Conservation (phyloP, 257 asterid genomes). For the Nicotiana knightiana region DNA sequence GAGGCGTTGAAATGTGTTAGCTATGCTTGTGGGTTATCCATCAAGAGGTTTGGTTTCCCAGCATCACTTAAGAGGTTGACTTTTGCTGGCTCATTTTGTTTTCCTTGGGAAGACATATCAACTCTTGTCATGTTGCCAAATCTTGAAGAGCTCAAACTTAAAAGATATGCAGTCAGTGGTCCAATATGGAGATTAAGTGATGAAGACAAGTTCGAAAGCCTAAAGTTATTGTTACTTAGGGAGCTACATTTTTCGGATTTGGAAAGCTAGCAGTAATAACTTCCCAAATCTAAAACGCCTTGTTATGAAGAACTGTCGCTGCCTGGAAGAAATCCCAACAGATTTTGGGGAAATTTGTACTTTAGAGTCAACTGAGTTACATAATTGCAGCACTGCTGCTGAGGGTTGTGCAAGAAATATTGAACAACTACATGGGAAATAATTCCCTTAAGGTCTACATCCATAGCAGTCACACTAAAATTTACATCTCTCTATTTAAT, state of each 20-base stretch:
- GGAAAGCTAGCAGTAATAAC: background rate
- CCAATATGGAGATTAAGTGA: background rate
- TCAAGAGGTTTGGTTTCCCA: background rate
- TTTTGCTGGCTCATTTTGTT: fast-evolving
- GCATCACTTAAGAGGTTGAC: background rate
- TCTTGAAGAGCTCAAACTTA: background rate
- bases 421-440: background rate
- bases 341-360: background rate
- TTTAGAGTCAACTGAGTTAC: background rate
- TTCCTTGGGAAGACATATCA: background rate
- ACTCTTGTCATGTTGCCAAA: background rate
- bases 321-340: background rate
- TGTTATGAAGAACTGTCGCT: background rate
- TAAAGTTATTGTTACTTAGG: background rate
- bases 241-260: too few species aligned
- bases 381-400: background rate
- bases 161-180: background rate
- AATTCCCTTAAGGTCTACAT: background rate
- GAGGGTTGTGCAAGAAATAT: background rate
- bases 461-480: too few species aligned
- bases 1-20: too few species aligned
- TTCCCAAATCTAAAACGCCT: background rate
- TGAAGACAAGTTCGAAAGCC: background rate
- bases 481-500: background rate
- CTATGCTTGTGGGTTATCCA: too few species aligned